Base-by-base conservation (phyloP, 2,329 filamentous ascomycete genomes). In the Neoarthrinium moseri region DNA sequence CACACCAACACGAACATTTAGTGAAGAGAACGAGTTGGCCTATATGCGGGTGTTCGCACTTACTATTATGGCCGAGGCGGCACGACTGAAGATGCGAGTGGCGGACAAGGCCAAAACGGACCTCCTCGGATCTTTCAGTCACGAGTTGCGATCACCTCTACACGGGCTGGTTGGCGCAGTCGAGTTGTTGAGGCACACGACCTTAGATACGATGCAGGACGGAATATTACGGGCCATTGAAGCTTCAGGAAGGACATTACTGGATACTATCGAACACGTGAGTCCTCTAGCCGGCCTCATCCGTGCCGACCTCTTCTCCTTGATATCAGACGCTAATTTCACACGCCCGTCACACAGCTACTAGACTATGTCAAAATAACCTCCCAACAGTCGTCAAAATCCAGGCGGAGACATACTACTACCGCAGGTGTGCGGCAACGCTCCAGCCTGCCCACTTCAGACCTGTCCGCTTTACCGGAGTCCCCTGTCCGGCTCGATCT, bases 61-160 rank as follows among this genome's bases (percentile, higher is more conserved):
- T 42, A 72, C 74, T 1, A 74, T 79, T n/a, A 80, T 81, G 68
- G 70, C 75, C 0, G 80, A 84, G 42, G 64, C 84, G 0, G 69
- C 73, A 0, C 67, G 75, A 2, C 47, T 79, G 5, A 59, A 68
- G 4, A 51, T 63, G 0, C 44, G 58, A 8, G 54, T 57, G n/a
- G 63, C 67, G 0, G 67, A 74, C 22, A 71, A 65, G 38, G 74
- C 76, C 23, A 81, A 81, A 56, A 73, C 73, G 2, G 78, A 82
- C 46, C 75, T 81, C 24, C 71, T 84, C 4, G 76, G 77, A 0
- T 81, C 76, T 1, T 73, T 84, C 6, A 80, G 75, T 3, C 81
- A 84, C 54, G 81, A 84, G 56, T 62, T 84, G 13, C 69, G 81
- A 5, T 81, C 75, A 2, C 81, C 81, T 0, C 62, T 84, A 1